These are phyloP conservation scores for Salix udensis DNA, from an alignment of 345 rosid genomes.

Conservation along the genomic window DNA sequence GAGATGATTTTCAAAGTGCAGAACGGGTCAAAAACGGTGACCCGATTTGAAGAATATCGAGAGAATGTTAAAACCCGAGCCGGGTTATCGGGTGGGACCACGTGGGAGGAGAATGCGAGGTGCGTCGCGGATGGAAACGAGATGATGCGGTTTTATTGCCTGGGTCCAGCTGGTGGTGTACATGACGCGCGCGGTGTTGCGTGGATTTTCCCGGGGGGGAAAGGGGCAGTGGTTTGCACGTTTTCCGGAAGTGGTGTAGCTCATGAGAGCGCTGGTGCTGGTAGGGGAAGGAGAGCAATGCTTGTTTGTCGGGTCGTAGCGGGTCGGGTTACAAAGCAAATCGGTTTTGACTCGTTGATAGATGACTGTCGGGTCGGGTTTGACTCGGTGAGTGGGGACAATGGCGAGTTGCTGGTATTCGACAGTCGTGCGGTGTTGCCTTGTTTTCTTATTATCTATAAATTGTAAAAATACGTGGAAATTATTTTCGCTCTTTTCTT, in stretches of 20 bases:
- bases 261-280: conserved; percentile 79
- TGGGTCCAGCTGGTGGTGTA: conserved; percentile 54
- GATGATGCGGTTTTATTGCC: conserved; percentile 84
- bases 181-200: conserved; percentile 30
- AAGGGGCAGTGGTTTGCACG: conserved; percentile 64
- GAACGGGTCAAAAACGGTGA: conserved; percentile 57
- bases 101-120: conserved; percentile 71
- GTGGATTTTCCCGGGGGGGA: conserved; percentile 55
- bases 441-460: conserved; percentile 89
- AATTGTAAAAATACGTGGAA: conserved; percentile 52
- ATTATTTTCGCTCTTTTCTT: not conserved
- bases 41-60: conserved; percentile 91
- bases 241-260: conserved; percentile 75
- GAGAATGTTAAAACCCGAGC: conserved; percentile 60
- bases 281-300: conserved; percentile 86
- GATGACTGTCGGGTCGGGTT: conserved; percentile 47
- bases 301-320: conserved; percentile 88
- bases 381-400: conserved; percentile 83
- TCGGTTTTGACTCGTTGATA: conserved; percentile 40
- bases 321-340: conserved; percentile 66
- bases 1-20: conserved; percentile 91
- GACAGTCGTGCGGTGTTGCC: conserved; percentile 89
- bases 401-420: conserved; percentile 80
- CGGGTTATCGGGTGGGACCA: conserved; percentile 22
- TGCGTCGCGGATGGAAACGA: conserved; percentile 94